These are phyloP conservation scores for Cyberlindnera bimundalis DNA, from an alignment of 805 yeast genomes.

Conservation along the genomic window DNA sequence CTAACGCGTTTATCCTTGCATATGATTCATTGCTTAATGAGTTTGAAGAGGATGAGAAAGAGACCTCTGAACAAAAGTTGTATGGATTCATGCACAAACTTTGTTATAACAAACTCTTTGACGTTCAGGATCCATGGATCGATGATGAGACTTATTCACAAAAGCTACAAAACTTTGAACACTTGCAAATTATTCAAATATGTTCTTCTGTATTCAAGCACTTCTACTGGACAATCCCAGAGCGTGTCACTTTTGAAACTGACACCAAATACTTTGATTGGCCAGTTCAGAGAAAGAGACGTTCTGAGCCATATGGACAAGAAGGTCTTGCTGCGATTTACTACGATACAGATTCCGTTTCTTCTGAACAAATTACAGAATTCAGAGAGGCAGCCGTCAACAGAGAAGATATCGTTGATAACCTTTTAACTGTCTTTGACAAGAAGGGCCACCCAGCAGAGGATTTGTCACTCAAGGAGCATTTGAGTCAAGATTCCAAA, in stretches of 20 bases:
- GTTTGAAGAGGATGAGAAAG: slow-evolving; percentile 9
- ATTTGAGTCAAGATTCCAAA: slow-evolving; percentile 11
- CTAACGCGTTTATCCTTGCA: slow-evolving; percentile 27
- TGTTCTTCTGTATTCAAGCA: slow-evolving; percentile 30
- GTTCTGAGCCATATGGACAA: slow-evolving; percentile 19
- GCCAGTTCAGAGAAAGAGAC: slow-evolving; percentile 24
- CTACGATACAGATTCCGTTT: slow-evolving; percentile 8
- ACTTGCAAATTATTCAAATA: slow-evolving; percentile 26
- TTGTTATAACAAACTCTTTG: slow-evolving; percentile 24
- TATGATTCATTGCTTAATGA: slow-evolving; percentile 23
- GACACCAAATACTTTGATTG: slow-evolving; percentile 26
- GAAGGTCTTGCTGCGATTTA: slow-evolving; percentile 21
- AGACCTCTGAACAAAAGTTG: background rate
- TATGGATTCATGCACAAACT: slow-evolving; percentile 12
- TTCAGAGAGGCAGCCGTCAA: slow-evolving; percentile 8
- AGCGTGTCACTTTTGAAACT: slow-evolving; percentile 27
- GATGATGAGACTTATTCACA: slow-evolving; percentile 20
- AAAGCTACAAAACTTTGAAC: slow-evolving; percentile 23
- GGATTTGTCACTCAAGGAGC: slow-evolving; percentile 15
- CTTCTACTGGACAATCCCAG: slow-evolving; percentile 28
- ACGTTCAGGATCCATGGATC: slow-evolving; percentile 25
- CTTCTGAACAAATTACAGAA: slow-evolving; percentile 1
- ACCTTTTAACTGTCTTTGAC: slow-evolving; percentile 9
- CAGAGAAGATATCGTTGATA: slow-evolving; percentile 9
- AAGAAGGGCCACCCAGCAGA: slow-evolving; percentile 8